Percentiles rank a stretch among this genome's conserved stretches.
These are phyloP conservation scores for Prunus kanzakura DNA, from an alignment of 306 rosid species.

Conservation along the genomic window DNA sequence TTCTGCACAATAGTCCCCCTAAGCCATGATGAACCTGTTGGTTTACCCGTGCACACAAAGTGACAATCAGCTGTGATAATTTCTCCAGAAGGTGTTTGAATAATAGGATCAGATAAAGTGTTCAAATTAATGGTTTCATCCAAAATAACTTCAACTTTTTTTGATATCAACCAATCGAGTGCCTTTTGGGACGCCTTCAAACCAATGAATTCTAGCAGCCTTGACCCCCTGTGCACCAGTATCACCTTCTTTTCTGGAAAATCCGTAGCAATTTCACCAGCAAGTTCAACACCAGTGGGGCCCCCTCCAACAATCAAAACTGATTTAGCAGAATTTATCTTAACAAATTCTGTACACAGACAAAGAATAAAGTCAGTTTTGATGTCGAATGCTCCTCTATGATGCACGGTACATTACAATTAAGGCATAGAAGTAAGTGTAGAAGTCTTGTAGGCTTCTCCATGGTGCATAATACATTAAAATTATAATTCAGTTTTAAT, in stretches of 20 bases:
- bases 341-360: conserved; percentile 26
- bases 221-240: conserved; percentile 35
- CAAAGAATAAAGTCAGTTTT: not conserved
- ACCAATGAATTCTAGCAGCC: conserved; percentile 41
- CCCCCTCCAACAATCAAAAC: conserved; percentile 44
- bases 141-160: conserved; percentile 41
- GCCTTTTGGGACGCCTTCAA: conserved; percentile 41
- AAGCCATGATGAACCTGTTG: conserved; percentile 34
- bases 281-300: conserved; percentile 46
- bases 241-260: conserved; percentile 36
- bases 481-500: not conserved
- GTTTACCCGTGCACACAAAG: conserved; percentile 33
- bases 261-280: conserved; percentile 36
- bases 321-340: conserved; percentile 30
- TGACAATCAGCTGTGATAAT: conserved; percentile 41
- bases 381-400: not conserved
- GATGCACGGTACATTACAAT: not conserved
- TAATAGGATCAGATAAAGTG: conserved; percentile 15
- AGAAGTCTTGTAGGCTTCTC: not conserved
- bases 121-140: conserved; percentile 30
- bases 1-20: conserved; percentile 24
- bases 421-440: not conserved
- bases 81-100: conserved; percentile 30
- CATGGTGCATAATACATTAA: not conserved
- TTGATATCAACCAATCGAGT: conserved; percentile 37